Base-by-base conservation (phyloP, 345 rosid species). In the Dipteronia sinensis region DNA sequence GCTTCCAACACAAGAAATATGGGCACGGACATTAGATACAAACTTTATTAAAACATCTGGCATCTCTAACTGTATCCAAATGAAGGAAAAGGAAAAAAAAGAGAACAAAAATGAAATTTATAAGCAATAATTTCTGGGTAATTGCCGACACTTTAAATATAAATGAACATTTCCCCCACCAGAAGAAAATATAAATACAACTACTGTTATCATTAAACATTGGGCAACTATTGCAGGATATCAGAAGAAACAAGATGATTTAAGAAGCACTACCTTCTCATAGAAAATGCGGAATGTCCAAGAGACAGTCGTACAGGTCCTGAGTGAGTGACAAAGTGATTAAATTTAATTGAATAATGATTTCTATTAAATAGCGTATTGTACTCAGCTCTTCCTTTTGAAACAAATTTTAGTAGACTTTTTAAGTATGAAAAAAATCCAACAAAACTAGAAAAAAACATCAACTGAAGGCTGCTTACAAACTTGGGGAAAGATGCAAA, bases 271-370 rank as follows among this genome's bases (percentile, higher is more conserved):
- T 87, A 90, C 98, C 96, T 92, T 94, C 89, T 92, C 97, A 65
- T 92, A 94, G 89, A 94, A 94, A 79, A 82, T 83, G 78, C 98
- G 97, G 82, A 94, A 94, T 74, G 96, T 91, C 94, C 94, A 92
- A 76, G 98, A 91, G 78, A 92, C 91, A 29, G 98, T 90, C 49
- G 96, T 94, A 85, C 98, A 94, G 27, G 98, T 94, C 92, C 98
- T 94, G 90, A 69, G 77, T 72, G 75, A 62, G 72, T 59, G 46
- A 62, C 67, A 73, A 38, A 75, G 27, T 34, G 44, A 77, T 61
- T 51, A 53, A 68, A 34, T 73, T 31, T 13, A 79, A 69, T 42
- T 61, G 23, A 70, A 31, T 22, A 68, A 31, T 17, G 62, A 2
- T 19, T 67, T 67, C 20, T 23, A 17, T 1, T 16, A n/a, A 56